These are phyloP conservation scores for Citrus hindsii DNA, from an alignment of 345 rosid species.

Conservation along the genomic window DNA sequence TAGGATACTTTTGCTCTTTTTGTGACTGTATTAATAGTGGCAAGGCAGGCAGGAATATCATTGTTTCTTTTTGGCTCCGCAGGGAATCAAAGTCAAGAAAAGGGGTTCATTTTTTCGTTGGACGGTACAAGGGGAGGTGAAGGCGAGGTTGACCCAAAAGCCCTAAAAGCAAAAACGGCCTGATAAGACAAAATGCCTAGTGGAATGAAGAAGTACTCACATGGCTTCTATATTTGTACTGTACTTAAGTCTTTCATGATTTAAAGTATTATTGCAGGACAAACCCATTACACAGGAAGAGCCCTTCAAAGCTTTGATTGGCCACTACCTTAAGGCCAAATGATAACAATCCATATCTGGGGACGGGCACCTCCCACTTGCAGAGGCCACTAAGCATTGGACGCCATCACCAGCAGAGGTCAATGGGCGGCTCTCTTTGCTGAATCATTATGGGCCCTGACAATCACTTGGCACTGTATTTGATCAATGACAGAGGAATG, in stretches of 20 bases:
- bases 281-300: conserved; percentile 27
- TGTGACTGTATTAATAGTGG: conserved; percentile 4
- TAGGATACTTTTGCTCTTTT: background rate
- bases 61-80: conserved; percentile 9
- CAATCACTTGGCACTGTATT: conserved; percentile 26
- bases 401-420: conserved; percentile 35
- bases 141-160: conserved; percentile 26
- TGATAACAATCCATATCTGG: conserved; percentile 34
- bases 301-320: conserved; percentile 34
- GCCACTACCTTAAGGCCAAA: conserved; percentile 38
- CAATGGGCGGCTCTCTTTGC: conserved; percentile 40
- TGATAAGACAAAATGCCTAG: conserved; percentile 27
- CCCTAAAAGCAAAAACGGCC: conserved; percentile 18
- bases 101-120: conserved; percentile 13
- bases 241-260: conserved; percentile 46
- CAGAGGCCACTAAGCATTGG: conserved; percentile 43
- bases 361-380: conserved; percentile 57
- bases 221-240: conserved; percentile 29
- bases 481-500: conserved; percentile 26
- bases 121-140: conserved; percentile 16
- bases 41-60: conserved; percentile 3
- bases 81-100: conserved; percentile 2
- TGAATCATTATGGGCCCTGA: conserved; percentile 38
- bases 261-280: conserved; percentile 33
- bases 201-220: conserved; percentile 27